Evolutionary conservation across 208 protist genomes (phyloP).

Genomic region (Acanthamoeba culbertsoni): DNA sequence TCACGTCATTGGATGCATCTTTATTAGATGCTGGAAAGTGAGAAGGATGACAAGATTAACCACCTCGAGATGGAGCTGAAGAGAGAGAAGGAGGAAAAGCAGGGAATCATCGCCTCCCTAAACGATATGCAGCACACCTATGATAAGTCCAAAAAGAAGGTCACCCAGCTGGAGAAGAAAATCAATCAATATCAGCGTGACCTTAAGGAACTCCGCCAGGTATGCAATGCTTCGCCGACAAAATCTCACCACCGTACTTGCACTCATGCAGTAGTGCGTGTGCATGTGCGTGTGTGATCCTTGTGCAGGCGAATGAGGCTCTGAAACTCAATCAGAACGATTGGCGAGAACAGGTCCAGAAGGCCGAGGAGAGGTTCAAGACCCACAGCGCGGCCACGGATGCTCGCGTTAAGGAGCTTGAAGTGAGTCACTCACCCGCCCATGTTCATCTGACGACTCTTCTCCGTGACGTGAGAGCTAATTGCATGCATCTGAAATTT

Average conservation of each 20-base stretch:
- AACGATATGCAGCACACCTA: slow-evolving; percentile 64
- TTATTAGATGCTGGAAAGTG: slow-evolving; percentile 58
- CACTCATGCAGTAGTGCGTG: too few relatives aligned
- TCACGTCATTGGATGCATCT: slow-evolving; percentile 14
- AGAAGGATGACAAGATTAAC: slow-evolving; percentile 2
- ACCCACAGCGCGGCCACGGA: slow-evolving; percentile 47
- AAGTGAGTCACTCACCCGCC: slow-evolving; percentile 39
- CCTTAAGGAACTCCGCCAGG: not conserved
- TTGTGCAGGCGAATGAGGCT: slow-evolving; percentile 12
- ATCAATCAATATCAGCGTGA: slow-evolving; percentile 7
- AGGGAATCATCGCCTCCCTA: not conserved
- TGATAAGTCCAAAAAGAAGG: slow-evolving; percentile 47
- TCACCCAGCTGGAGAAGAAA: slow-evolving; percentile 56
- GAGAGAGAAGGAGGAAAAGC: slow-evolving; percentile 44
- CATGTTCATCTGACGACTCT: not conserved
- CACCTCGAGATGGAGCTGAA: slow-evolving; percentile 66
- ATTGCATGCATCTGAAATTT: not conserved
- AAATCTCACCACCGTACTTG: too few relatives aligned
- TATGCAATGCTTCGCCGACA: not conserved
- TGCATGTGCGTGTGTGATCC: not conserved
- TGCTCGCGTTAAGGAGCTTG: slow-evolving; percentile 49
- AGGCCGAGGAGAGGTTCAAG: not conserved
- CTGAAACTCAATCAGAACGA: slow-evolving; percentile 21
- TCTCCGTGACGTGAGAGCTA: too few relatives aligned
- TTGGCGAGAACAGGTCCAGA: not conserved